Conservation (phyloP, 1,284 basidiomycete genomes). For the Pseudozyma sp. region DNA sequence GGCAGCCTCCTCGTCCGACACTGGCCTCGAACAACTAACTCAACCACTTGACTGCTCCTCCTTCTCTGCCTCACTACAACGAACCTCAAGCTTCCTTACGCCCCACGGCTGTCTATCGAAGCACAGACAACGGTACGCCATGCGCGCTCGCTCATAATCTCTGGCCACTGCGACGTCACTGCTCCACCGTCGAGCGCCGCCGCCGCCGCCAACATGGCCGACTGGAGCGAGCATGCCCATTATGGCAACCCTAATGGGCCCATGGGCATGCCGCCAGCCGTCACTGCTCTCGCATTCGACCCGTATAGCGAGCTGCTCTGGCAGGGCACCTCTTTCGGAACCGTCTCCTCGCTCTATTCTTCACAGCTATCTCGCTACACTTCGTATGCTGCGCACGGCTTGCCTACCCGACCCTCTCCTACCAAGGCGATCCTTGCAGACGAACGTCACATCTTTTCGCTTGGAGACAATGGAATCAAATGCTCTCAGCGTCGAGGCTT, state of each 20-base stretch:
- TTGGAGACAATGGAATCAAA: conserved; percentile 68
- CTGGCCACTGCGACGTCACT: background rate
- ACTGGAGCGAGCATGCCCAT: conserved; percentile 64
- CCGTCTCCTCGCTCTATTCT: conserved; percentile 80
- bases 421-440: conserved; percentile 66
- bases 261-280: conserved; percentile 56
- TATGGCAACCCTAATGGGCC: conserved; percentile 55
- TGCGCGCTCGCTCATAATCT: conserved; percentile 5
- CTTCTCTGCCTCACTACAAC: too few species aligned
- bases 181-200: background rate
- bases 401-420: conserved; percentile 72
- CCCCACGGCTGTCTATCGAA: too few species aligned
- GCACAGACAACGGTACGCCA: background rate
- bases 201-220: conserved; percentile 45
- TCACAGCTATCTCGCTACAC: conserved; percentile 75
- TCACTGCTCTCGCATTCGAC: conserved; percentile 79
- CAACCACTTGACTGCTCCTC: background rate
- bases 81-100: too few species aligned
- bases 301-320: conserved; percentile 89
- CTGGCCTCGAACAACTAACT: background rate
- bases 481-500: conserved; percentile 69
- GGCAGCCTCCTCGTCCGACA: background rate
- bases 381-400: conserved; percentile 71
- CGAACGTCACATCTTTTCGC: conserved; percentile 67
- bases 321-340: conserved; percentile 82